These are phyloP conservation scores for Meira miltonrushii DNA, from an alignment of 1,284 basidiomycete genomes.

Conservation along the genomic window DNA sequence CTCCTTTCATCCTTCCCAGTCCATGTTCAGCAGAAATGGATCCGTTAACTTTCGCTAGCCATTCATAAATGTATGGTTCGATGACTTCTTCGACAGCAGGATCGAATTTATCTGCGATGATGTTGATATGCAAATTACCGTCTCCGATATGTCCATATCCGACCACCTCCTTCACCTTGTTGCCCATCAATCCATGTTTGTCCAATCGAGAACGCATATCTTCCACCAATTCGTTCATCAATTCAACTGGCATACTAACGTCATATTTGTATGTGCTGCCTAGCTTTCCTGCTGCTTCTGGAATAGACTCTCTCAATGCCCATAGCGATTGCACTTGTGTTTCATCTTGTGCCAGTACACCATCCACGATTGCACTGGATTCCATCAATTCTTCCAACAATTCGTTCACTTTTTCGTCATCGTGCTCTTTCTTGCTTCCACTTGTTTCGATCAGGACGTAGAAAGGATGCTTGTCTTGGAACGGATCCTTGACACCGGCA, in stretches of 20 bases:
- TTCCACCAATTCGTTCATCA: slow-evolving; percentile 86
- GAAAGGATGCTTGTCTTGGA: slow-evolving; percentile 44
- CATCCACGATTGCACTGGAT: slow-evolving; percentile 75
- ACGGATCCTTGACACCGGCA: slow-evolving; percentile 56
- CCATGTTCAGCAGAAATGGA: slow-evolving; percentile 97
- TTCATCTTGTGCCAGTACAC: slow-evolving; percentile 86
- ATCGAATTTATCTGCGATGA: slow-evolving; percentile 77
- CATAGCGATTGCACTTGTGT: slow-evolving; percentile 85
- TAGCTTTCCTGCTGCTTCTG: slow-evolving; percentile 88
- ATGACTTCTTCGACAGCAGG: slow-evolving; percentile 77
- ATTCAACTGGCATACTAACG: slow-evolving; percentile 78
- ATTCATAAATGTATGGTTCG: slow-evolving; percentile 93
- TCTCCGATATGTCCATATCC: slow-evolving; percentile 97
- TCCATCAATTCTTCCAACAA: slow-evolving; percentile 77
- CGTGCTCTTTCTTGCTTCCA: slow-evolving; percentile 86
- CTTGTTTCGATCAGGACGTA: slow-evolving; percentile 92
- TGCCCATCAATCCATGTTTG: slow-evolving; percentile 67
- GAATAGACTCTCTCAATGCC: slow-evolving; percentile 87
- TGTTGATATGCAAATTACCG: slow-evolving; percentile 91
- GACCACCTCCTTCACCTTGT: slow-evolving; percentile 63
- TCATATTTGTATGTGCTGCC: slow-evolving; percentile 98
- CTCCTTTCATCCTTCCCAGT: slow-evolving; percentile 88
- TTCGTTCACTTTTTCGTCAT: slow-evolving; percentile 86
- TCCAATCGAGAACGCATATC: slow-evolving; percentile 69
- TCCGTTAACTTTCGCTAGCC: slow-evolving; percentile 62